phyloP scores from a whole-genome alignment of 1,284 basidiomycete species.

The Thelephora terrestris region DNA sequence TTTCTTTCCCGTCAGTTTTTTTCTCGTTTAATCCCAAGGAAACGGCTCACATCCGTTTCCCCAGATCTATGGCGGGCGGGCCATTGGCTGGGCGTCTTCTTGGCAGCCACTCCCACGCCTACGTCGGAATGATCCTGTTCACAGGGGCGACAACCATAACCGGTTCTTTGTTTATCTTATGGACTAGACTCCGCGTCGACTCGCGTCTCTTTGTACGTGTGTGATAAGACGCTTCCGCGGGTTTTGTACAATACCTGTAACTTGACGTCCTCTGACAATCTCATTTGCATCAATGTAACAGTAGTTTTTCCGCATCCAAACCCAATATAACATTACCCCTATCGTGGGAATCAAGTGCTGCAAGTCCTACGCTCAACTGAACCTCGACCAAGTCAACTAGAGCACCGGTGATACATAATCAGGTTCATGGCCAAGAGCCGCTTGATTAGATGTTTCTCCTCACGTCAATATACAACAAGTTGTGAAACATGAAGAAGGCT shows the following conservation, averaged over 20 bases:
- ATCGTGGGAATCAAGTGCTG: too few species aligned
- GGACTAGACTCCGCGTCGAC: conserved; percentile 36
- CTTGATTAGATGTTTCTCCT: too few species aligned
- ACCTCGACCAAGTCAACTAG: too few species aligned
- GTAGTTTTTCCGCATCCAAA: too few species aligned
- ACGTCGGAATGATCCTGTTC: conserved; percentile 43
- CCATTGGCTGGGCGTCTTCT: conserved; percentile 50
- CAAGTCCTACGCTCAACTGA: too few species aligned
- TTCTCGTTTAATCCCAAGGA: background rate
- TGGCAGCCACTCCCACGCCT: conserved; percentile 26
- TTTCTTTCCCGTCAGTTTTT: conserved; percentile 53
- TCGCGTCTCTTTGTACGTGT: conserved; percentile 32
- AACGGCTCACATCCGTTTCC: conserved; percentile 1
- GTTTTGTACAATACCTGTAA: too few species aligned
- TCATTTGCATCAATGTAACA: too few species aligned
- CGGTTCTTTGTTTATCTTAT: conserved; percentile 44
- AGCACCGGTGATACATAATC: too few species aligned
- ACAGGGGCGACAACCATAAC: conserved; percentile 44
- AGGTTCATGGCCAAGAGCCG: too few species aligned
- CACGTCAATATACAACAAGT: too few species aligned
- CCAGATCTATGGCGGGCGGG: conserved; percentile 49
- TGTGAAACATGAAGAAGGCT: background rate
- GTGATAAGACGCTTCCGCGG: conserved; percentile 3
- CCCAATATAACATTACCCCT: too few species aligned
- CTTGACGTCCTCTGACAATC: too few species aligned